Conservation (phyloP, 1,284 basidiomycete species). For the Ganoderma multipileum region DNA sequence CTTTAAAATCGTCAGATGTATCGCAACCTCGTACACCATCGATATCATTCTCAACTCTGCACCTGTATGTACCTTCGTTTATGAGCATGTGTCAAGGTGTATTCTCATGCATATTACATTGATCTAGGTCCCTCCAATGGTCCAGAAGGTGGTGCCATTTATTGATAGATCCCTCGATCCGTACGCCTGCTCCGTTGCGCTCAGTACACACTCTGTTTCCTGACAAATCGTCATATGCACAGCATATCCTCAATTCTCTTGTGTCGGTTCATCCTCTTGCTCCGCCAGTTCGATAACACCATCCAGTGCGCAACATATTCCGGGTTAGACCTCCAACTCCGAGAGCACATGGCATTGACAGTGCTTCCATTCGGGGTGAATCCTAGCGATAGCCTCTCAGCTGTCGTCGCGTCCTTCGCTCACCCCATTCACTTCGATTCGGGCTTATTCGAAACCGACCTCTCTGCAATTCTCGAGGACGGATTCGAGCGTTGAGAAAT, state of each 20-base stretch:
- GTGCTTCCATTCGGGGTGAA: neutral
- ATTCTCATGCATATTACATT: too few relatives aligned
- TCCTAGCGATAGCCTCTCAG: neutral
- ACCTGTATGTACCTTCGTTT: neutral
- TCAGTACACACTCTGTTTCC: too few relatives aligned
- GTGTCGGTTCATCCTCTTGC: neutral
- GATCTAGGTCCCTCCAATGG: too few relatives aligned
- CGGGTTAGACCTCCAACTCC: neutral
- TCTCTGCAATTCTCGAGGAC: neutral
- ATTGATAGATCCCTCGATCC: too few relatives aligned
- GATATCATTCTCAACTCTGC: neutral
- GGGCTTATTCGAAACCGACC: neutral
- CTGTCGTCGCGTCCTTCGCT: neutral
- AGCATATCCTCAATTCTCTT: neutral
- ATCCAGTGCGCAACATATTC: neutral
- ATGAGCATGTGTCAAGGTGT: neutral
- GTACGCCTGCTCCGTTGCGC: too few relatives aligned
- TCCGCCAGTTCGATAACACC: neutral
- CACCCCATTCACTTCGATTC: neutral
- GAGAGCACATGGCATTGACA: neutral
- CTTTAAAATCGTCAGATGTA: neutral
- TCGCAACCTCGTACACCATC: neutral
- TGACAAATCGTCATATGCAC: too few relatives aligned
- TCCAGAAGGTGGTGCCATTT: too few relatives aligned
- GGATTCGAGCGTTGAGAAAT: neutral